A percentile compares a stretch with the other conserved stretches of the same genome.
Evolutionary conservation across 1,284 basidiomycete genomes (phyloP).

Genomic region (Cryptococcus sp.): DNA sequence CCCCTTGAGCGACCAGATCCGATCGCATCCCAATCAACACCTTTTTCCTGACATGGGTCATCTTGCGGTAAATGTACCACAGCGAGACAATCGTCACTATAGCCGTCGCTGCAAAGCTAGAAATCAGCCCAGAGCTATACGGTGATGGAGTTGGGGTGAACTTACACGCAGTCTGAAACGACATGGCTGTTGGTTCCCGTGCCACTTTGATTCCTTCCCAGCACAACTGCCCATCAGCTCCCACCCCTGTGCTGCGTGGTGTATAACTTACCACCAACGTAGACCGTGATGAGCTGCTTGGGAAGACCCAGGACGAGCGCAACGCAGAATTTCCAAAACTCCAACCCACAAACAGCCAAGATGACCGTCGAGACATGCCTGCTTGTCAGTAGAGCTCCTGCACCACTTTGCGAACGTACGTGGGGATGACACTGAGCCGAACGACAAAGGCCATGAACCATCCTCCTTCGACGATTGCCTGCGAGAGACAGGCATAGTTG

Average conservation of each 20-base stretch:
- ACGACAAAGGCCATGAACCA: conserved; percentile 68
- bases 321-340: conserved; percentile 43
- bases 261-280: not conserved
- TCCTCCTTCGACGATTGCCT: conserved; percentile 69
- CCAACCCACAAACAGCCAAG: not conserved
- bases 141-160: not conserved
- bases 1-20: not conserved
- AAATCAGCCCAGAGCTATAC: not conserved
- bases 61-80: conserved; percentile 73
- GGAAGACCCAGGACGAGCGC: conserved; percentile 69
- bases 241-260: conserved; percentile 29
- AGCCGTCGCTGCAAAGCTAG: conserved; percentile 10
- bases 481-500: conserved; percentile 68
- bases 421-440: conserved; percentile 70
- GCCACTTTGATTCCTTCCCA: not conserved
- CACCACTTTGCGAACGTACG: conserved; percentile 23
- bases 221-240: not conserved
- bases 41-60: conserved; percentile 46
- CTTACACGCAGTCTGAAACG: conserved; percentile 62
- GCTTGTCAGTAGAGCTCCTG: no score
- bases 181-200: conserved; percentile 15
- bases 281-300: conserved; percentile 49
- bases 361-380: not conserved
- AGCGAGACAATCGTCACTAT: conserved; percentile 70
- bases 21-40: not conserved